Evolutionary conservation across 1,139 yeast species (phyloP).

Genomic region (Saccharomyces hybrid): DNA sequence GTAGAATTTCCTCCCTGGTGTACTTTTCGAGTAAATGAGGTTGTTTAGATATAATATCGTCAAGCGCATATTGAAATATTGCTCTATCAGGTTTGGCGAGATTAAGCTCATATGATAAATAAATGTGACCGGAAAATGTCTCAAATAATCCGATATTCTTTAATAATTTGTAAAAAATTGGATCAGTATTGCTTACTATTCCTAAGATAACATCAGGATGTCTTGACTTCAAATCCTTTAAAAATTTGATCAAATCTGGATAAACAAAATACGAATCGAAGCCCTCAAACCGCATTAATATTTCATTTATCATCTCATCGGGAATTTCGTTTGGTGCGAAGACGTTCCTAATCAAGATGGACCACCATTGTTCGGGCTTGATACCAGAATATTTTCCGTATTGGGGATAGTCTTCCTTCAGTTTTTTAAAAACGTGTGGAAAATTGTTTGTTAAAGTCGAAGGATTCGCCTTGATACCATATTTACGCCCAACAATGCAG

Average conservation of each 20-base stretch:
- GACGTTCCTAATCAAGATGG: constrained; percentile 38
- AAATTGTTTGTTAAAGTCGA: constrained; percentile 26
- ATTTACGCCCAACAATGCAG: constrained; percentile 38
- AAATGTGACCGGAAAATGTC: constrained; percentile 38
- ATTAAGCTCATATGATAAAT: constrained; percentile 50
- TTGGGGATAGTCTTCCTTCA: constrained; percentile 43
- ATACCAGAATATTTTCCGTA: constrained; percentile 44
- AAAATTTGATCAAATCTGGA: constrained; percentile 47
- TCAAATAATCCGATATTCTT: constrained; percentile 37
- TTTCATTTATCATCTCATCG: constrained; percentile 32
- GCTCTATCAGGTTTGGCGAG: constrained; percentile 45
- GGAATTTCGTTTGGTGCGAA: constrained; percentile 34
- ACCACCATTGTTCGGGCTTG: constrained; percentile 53
- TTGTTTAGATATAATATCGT: constrained; percentile 21
- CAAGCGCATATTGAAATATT: constrained; percentile 40
- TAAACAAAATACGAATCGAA: constrained; percentile 46
- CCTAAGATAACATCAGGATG: constrained; percentile 37
- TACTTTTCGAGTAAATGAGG: constrained; percentile 11
- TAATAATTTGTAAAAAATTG: constrained; percentile 39
- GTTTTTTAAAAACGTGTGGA: constrained; percentile 27
- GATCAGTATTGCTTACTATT: constrained; percentile 56
- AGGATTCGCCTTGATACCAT: constrained; percentile 40
- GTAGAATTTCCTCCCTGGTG: constrained; percentile 16
- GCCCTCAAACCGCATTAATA: constrained; percentile 43
- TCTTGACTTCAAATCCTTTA: constrained; percentile 32